phyloP scores from a whole-genome alignment of 352 stramenopile genomes.

The Pythium sp. region DNA sequence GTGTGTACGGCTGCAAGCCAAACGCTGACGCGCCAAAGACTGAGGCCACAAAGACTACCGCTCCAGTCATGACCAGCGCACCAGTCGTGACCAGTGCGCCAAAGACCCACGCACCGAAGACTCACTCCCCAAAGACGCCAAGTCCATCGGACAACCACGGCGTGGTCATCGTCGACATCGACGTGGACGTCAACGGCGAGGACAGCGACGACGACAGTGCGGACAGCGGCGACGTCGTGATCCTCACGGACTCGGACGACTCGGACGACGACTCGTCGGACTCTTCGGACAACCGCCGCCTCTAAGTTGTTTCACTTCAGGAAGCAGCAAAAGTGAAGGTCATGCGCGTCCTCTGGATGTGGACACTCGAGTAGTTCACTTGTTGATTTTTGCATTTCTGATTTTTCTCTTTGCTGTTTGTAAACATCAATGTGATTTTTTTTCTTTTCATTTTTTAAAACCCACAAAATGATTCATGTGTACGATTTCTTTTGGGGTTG shows the following conservation, averaged over 20 bases:
- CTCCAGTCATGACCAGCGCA: neutral
- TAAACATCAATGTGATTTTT: neutral
- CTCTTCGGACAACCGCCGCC: neutral
- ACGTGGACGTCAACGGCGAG: slow-evolving; percentile 70
- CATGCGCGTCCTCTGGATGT: neutral
- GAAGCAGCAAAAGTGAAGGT: neutral
- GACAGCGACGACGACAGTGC: slow-evolving; percentile 48
- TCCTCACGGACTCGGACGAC: neutral
- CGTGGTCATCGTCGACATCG: slow-evolving; percentile 90
- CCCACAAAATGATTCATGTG: neutral
- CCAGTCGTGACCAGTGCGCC: neutral
- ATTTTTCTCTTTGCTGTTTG: neutral
- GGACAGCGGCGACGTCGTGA: neutral
- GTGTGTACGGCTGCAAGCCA: slow-evolving; percentile 6
- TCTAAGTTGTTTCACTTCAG: neutral
- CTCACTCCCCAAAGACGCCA: neutral
- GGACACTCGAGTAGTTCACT: neutral
- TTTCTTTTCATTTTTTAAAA: neutral
- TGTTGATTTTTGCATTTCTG: neutral
- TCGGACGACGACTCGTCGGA: neutral
- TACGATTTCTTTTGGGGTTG: neutral
- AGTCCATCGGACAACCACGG: neutral
- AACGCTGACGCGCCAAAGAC: neutral
- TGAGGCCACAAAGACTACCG: neutral
- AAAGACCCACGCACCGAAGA: neutral